Evolutionary conservation across 148 eudicot genomes (phyloP), one percentile per base, ranked within the genome.

Genomic region (Silene conica): DNA sequence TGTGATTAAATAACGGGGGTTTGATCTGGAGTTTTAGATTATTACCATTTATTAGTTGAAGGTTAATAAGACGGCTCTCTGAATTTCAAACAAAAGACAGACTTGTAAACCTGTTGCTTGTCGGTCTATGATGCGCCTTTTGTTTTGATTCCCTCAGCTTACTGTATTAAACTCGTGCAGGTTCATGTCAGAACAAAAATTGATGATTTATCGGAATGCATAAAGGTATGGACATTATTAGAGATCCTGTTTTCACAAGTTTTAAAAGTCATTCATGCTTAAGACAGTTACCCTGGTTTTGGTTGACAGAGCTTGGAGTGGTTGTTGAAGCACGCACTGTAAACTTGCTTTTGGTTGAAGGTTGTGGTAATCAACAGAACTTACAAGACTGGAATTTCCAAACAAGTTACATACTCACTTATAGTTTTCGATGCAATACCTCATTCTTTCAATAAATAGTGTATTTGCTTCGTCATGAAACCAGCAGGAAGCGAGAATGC

Each of bases 131-230:
- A 52, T 28, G 70, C 46, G 57, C 69, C 50, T 28, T 14, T 21
- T 8, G n/a, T 6, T 38, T 59, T 59, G 23, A 73, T 25, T 75
- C 28, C 66, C 52, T 77, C 8, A 67, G 54, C 9, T 77, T 5
- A 67, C 60, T 13, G 43, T 62, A 45, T 63, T 64, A 26, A 26
- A 41, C 43, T 65, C 64, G 67, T 80, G 63, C 81, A 92, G 97
- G 83, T 83, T 67, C 93, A 90, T 83, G 78, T 83, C 31, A 80
- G 91, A 77, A 77, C 90, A 75, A 85, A 86, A 76, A 77, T 83
- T 50, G 88, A 87, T 59, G 90, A 88, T 83, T 82, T 92, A 67
- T 81, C 90, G 21, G 89, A 80, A 76, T 92, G 97, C 85, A 73
- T 89, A 11, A 86, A 92, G 97, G 97, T 92, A 84, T 25, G n/a